phyloP scores from a whole-genome alignment of 2,329 filamentous ascomycete genomes.

The Cladophialophora carrionii region DNA sequence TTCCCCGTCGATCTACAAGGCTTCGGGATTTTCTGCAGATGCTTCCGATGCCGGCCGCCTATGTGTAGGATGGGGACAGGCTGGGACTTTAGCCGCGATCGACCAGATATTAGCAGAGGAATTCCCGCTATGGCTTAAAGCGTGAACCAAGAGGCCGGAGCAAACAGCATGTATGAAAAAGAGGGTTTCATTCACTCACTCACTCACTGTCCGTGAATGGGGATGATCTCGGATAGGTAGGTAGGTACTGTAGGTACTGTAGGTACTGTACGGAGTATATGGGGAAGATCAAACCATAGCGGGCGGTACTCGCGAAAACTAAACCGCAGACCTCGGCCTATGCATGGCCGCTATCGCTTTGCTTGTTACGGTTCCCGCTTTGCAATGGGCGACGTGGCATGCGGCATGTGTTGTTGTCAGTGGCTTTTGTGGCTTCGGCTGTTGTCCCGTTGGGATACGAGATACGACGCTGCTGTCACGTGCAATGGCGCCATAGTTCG shows the following conservation, averaged over 20 bases:
- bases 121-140: too few species aligned
- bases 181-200: too few species aligned
- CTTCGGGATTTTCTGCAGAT: too few species aligned
- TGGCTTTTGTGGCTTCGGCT: slow-evolving; percentile 3
- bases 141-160: too few species aligned
- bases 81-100: too few species aligned
- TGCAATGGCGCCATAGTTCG: not conserved
- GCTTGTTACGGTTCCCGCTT: not conserved
- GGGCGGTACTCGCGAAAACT: too few species aligned
- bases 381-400: not conserved
- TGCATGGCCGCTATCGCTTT: not conserved
- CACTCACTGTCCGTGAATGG: not conserved
- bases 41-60: too few species aligned
- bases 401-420: slow-evolving; percentile 8
- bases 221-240: not conserved
- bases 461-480: not conserved
- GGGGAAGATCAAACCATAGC: not conserved
- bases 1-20: too few species aligned
- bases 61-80: too few species aligned
- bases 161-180: too few species aligned
- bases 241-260: too few species aligned
- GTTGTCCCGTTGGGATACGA: slow-evolving; percentile 4
- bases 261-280: not conserved
- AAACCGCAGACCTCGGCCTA: slow-evolving; percentile 5
- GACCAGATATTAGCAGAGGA: too few species aligned